phyloP scores from a whole-genome alignment of 768 basidiomycete genomes.

The Mycena kentingensis region DNA sequence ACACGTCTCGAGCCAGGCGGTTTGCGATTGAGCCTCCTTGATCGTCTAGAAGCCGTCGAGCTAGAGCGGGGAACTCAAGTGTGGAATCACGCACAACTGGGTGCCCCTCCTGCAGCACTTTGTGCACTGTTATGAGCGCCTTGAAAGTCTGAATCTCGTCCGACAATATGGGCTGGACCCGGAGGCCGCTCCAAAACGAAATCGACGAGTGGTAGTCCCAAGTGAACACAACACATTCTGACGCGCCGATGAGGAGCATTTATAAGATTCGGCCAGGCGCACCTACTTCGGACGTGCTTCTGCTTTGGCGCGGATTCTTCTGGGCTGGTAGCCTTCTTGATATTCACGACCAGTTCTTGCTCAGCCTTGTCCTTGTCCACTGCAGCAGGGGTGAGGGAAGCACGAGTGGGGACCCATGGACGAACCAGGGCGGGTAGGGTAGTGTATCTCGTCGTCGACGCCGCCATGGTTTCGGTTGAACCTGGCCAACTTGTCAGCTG shows the following conservation, averaged over 20 bases:
- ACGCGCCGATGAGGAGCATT: slow-evolving; percentile 12
- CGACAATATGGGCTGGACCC: slow-evolving; percentile 94
- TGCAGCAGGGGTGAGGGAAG: too few species aligned
- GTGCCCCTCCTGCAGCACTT: slow-evolving; percentile 97
- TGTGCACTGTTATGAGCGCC: slow-evolving; percentile 95
- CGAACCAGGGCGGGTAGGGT: slow-evolving; percentile 96
- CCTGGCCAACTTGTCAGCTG: slow-evolving; percentile 35
- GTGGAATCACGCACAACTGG: slow-evolving; percentile 62
- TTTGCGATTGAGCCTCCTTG: slow-evolving; percentile 96
- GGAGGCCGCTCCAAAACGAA: slow-evolving; percentile 96
- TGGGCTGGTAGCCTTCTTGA: slow-evolving; percentile 96
- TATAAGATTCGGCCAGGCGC: slow-evolving; percentile 4
- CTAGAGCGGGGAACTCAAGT: slow-evolving; percentile 1
- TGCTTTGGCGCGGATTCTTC: slow-evolving; percentile 98
- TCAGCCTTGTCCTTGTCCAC: slow-evolving; percentile 99
- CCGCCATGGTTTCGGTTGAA: slow-evolving; percentile 35
- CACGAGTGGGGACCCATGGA: too few species aligned
- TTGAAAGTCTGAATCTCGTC: slow-evolving; percentile 99
- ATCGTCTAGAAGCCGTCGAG: slow-evolving; percentile 63
- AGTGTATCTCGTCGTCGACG: slow-evolving; percentile 86
- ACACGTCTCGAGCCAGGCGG: slow-evolving; percentile 97
- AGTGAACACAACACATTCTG: slow-evolving; percentile 98
- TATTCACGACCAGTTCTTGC: slow-evolving; percentile 87
- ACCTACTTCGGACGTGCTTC: slow-evolving; percentile 97
- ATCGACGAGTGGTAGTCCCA: slow-evolving; percentile 99